A percentile compares a stretch with the other conserved stretches of the same genome.
Conservation (phyloP, 306 rosid species). For the Malus sylvestris region DNA sequence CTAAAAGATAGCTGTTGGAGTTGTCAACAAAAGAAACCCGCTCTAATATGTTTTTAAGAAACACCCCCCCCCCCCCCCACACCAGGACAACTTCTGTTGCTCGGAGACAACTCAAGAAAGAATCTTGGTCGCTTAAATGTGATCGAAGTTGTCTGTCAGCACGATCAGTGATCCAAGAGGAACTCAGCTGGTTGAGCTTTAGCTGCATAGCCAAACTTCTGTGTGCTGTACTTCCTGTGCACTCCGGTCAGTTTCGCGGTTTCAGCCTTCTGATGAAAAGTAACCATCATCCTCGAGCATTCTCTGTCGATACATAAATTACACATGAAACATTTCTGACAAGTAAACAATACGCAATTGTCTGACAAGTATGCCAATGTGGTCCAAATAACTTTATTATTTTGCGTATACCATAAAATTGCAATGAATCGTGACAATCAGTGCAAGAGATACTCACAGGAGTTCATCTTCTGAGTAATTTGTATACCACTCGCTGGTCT, state of each 20-base stretch:
- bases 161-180: slow-evolving; percentile 8
- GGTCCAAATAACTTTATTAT: neutral
- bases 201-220: slow-evolving; percentile 64
- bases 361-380: neutral
- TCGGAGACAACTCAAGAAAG: neutral
- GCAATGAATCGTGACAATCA: neutral
- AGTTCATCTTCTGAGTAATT: slow-evolving; percentile 60
- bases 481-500: slow-evolving; percentile 65
- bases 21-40: slow-evolving; percentile 12
- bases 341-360: neutral
- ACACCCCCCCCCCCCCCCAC: too few relatives aligned
- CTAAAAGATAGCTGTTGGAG: neutral
- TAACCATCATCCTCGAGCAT: slow-evolving; percentile 73
- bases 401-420: neutral
- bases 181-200: slow-evolving; percentile 49
- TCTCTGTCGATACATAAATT: slow-evolving; percentile 29
- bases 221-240: slow-evolving; percentile 52
- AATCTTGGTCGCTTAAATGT: neutral
- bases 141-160: neutral
- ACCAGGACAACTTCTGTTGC: slow-evolving; percentile 36
- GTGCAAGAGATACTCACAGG: slow-evolving; percentile 37
- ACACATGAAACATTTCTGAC: neutral
- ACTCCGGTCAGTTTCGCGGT: slow-evolving; percentile 38
- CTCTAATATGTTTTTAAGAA: neutral
- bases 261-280: slow-evolving; percentile 64